Evolutionary conservation across 1,139 yeast genomes (phyloP), one percentile per base, ranked within the genome.

Genomic region (Candida mesenterica): DNA sequence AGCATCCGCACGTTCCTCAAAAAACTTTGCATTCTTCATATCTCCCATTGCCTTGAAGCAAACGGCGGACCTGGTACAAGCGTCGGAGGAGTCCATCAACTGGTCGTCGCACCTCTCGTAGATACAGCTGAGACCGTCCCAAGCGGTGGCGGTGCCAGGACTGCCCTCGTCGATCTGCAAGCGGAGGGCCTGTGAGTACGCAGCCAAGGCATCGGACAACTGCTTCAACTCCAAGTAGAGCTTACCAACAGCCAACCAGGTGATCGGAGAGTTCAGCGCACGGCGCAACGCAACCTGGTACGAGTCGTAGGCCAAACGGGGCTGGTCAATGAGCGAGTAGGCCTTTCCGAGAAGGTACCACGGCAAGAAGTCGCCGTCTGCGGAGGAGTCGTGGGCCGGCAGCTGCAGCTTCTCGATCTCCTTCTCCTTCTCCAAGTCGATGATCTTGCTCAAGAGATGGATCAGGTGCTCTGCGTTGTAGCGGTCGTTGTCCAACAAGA

Each of bases 191-290:
- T 79, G 84, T 1, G 82, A 74, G 51, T 77, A 81, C 2, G 86
- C 86, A 5, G 82, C 79, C 34, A 80, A 59, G 0, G 87, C 80
- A 49, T 80, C 87, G 3, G 80, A 75, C 18, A 80, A 55, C 53
- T 80, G 87, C 35, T 75, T 74, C 47, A 79, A 61, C 43, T 72
- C 72, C 39, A 80, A 56, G 49, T 80, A 80, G 33, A 81, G 59
- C 18, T 75, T 69, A 1, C 86, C 88, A 16, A 80, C 79, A 0
- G 82, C 79, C 27, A 81, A 56, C 88, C 87, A 80, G 6, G 82
- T 75, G 35, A 77, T 61, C 13, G 85, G 78, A 10, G 74, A 68
- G 24, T 65, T 62, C 14, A 79, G 72, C 0, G 81, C 78, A 31
- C 77, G 62, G 41, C 74, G 65, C 36, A 80, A 57, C 2, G 85